Conservation (phyloP, 2,329 filamentous ascomycete species). For the Fonsecaea pedrosoi region DNA sequence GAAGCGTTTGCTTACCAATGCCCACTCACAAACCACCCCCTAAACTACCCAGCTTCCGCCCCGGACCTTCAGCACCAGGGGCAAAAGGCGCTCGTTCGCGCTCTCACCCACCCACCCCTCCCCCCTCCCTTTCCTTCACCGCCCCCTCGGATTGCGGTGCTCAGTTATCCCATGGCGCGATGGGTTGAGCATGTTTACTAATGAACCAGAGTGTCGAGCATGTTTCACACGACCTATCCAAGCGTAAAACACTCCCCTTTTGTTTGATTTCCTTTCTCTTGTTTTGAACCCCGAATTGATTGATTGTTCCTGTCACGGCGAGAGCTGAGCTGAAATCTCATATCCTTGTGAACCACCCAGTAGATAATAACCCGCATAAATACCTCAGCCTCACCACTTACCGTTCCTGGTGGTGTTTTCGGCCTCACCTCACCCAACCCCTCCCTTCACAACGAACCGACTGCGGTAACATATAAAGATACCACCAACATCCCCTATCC, state of each 20-base stretch:
- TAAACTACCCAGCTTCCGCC: background rate
- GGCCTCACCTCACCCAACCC: too few relatives aligned
- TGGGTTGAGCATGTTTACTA: conserved; percentile 20
- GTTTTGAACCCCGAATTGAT: background rate
- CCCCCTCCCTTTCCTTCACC: background rate
- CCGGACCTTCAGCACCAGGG: background rate
- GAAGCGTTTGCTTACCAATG: conserved; percentile 9
- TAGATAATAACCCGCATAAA: background rate
- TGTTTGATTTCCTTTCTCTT: background rate
- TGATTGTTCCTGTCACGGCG: too few relatives aligned
- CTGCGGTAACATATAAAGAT: too few relatives aligned
- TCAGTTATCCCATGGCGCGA: background rate
- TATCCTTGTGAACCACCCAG: too few relatives aligned
- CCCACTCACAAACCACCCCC: background rate
- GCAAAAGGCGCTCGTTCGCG: background rate
- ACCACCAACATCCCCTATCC: background rate
- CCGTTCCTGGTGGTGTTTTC: background rate
- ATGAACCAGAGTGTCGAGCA: conserved; percentile 7
- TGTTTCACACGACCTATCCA: background rate
- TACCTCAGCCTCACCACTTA: background rate
- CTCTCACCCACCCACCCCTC: background rate
- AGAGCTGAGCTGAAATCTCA: too few relatives aligned
- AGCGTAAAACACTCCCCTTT: background rate
- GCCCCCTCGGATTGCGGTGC: background rate
- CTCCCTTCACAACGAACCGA: too few relatives aligned